phyloP scores from a whole-genome alignment of 78 protist genomes.

The Pigoraptor vietnamica region DNA sequence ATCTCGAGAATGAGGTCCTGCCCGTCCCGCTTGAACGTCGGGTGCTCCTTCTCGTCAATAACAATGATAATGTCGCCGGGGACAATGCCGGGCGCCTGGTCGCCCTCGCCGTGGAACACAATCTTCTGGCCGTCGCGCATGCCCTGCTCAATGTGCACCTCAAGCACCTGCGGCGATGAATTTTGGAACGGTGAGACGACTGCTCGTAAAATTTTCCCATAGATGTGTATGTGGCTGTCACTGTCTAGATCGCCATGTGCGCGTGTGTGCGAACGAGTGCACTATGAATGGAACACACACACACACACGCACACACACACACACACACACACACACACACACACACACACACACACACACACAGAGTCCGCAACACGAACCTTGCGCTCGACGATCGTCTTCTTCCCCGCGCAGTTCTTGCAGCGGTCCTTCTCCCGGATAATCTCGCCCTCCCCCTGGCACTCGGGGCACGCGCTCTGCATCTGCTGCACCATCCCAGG shows the following conservation, averaged over 20 bases:
- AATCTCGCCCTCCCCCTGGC: slow-evolving; percentile 80
- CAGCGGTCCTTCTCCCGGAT: slow-evolving; percentile 71
- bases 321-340: not conserved
- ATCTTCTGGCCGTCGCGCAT: slow-evolving; percentile 81
- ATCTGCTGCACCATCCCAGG: slow-evolving; percentile 89
- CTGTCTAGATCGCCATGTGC: no score
- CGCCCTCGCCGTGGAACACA: slow-evolving; percentile 89
- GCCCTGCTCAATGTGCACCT: slow-evolving; percentile 90
- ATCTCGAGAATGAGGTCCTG: slow-evolving; percentile 78
- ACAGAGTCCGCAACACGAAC: not conserved
- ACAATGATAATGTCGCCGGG: slow-evolving; percentile 94
- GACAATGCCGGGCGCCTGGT: slow-evolving; percentile 67
- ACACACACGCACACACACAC: not conserved
- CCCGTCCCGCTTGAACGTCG: slow-evolving; percentile 79
- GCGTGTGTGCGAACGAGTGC: not conserved
- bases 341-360: not conserved
- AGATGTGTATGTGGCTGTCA: not conserved
- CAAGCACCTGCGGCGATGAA: slow-evolving; percentile 61
- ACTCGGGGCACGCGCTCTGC: slow-evolving; percentile 62
- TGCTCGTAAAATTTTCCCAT: no score
- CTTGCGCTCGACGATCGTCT: slow-evolving; percentile 68
- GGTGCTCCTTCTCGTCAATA: slow-evolving; percentile 78
- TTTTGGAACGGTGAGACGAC: no score
- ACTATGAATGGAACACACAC: not conserved
- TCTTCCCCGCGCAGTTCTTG: slow-evolving; percentile 74